Evolutionary conservation across 768 basidiomycete species (phyloP), one percentile per base, ranked within the genome.

Genomic region (Asterophora parasitica): DNA sequence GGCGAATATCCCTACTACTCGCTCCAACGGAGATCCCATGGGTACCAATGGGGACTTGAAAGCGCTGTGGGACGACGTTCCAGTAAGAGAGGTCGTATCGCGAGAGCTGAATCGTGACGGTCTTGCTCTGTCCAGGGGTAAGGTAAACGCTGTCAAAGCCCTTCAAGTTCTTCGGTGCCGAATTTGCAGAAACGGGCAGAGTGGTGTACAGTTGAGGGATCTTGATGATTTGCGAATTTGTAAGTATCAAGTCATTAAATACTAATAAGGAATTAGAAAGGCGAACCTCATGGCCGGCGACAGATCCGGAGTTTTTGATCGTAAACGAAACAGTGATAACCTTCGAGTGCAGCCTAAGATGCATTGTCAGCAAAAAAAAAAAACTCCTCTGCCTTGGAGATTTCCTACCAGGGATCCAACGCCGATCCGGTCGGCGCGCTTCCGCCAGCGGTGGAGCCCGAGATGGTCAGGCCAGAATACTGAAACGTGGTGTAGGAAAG

Each of bases 401-500:
- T 26, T 15, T 41, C 54, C 48, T 55, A 78, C 78, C 71, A 77
- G 19, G 77, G 69, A 53, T 77, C 76, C 10, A 81, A 63, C 4
- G 77, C 72, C 12, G 78, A 75, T 9, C 77, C 78, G 20, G 66
- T 65, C 2, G 72, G 69, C 31, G 76, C 67, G 8, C 63, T 69
- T 19, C 74, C 74, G 41, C 70, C 71, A 0, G 65, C 63, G 7
- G 68, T 65, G 7, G 70, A 68, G 10, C 74, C 73, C 12, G 65
- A 55, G 31, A 79, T 62, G n/a, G 61, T 53, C 35, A 81, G 55
- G 35, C 64, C 65, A 4, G 74, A 69, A 55, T 78, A 82, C 17
- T 65, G 53, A 66, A 83, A 85, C 0, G 68, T 71, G 7, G 82
- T 82, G 61, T 83, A 85, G 0, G 73, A 76, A 48, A 83, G 62